Evolutionary conservation across 2,329 filamentous ascomycete species (phyloP).

Genomic region (Metarhizium humberi): DNA sequence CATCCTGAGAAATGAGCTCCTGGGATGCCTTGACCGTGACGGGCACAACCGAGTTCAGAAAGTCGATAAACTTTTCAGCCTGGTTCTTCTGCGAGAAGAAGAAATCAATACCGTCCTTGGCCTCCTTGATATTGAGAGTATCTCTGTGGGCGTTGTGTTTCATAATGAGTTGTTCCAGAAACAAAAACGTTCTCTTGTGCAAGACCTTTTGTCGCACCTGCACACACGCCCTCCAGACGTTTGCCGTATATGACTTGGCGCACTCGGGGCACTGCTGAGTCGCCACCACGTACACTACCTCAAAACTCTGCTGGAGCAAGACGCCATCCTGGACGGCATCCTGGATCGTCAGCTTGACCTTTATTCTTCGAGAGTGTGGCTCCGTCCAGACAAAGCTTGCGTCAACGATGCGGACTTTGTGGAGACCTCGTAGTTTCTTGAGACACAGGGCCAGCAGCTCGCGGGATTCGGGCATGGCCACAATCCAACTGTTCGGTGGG

Average conservation of each 20-base stretch:
- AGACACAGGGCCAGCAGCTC: slow-evolving; percentile 89
- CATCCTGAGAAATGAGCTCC: slow-evolving; percentile 87
- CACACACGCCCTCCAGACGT: slow-evolving; percentile 87
- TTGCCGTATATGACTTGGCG: slow-evolving; percentile 90
- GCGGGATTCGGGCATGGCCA: slow-evolving; percentile 76
- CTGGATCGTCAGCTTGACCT: slow-evolving; percentile 93
- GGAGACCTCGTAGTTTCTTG: slow-evolving; percentile 74
- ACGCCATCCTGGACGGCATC: slow-evolving; percentile 53
- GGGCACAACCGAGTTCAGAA: slow-evolving; percentile 73
- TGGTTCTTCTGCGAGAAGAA: slow-evolving; percentile 86
- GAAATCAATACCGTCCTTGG: slow-evolving; percentile 92
- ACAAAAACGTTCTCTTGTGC: slow-evolving; percentile 70
- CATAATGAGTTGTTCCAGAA: slow-evolving; percentile 86
- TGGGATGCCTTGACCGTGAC: slow-evolving; percentile 66
- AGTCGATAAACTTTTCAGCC: slow-evolving; percentile 87
- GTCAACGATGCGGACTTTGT: slow-evolving; percentile 89
- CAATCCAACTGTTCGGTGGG: slow-evolving; percentile 78
- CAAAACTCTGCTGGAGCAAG: slow-evolving; percentile 83
- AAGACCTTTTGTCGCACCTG: slow-evolving; percentile 96
- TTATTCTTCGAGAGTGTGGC: slow-evolving; percentile 84
- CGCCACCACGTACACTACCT: slow-evolving; percentile 85
- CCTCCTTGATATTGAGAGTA: slow-evolving; percentile 96
- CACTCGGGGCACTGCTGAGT: slow-evolving; percentile 94
- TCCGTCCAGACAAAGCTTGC: slow-evolving; percentile 98
- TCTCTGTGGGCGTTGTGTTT: slow-evolving; percentile 89